Conservation (phyloP, 2,329 filamentous ascomycete genomes). For the Teratosphaeria pseudoeucalypti region DNA sequence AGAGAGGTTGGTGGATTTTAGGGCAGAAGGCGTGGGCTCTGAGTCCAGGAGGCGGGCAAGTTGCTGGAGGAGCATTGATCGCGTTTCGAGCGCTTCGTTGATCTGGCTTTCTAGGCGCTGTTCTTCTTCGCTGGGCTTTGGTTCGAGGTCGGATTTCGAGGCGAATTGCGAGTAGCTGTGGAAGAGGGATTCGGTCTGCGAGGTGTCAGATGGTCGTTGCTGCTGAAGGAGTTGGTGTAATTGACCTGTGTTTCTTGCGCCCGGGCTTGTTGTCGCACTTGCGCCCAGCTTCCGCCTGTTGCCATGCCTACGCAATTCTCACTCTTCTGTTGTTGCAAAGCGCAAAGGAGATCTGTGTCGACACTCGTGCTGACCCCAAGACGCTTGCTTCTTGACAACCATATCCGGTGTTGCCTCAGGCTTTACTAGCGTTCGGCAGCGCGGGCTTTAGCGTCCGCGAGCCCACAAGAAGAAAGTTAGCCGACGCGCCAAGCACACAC, state of each 20-base stretch:
- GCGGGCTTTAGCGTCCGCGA: too few species aligned
- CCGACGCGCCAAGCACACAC: too few species aligned
- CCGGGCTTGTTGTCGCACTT: slow-evolving; percentile 85
- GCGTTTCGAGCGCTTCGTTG: slow-evolving; percentile 76
- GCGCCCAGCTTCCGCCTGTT: slow-evolving; percentile 60
- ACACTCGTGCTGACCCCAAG: neutral
- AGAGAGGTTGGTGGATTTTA: slow-evolving; percentile 94
- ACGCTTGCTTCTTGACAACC: neutral
- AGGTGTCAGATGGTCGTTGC: slow-evolving; percentile 6
- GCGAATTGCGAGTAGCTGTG: slow-evolving; percentile 87
- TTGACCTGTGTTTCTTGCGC: slow-evolving; percentile 78
- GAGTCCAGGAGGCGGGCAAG: slow-evolving; percentile 85
- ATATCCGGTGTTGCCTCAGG: neutral
- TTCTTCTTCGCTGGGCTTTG: slow-evolving; percentile 79
- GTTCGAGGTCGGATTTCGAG: slow-evolving; percentile 64
- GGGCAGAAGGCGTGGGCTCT: slow-evolving; percentile 78
- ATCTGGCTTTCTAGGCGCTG: slow-evolving; percentile 67
- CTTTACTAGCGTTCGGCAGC: neutral
- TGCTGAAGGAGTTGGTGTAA: neutral
- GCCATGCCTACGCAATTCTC: slow-evolving; percentile 28
- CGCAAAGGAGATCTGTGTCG: neutral
- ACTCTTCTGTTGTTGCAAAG: neutral
- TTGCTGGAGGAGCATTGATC: slow-evolving; percentile 70
- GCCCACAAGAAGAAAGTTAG: too few species aligned
- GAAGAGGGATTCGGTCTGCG: slow-evolving; percentile 71